A percentile compares a stretch with the other conserved stretches of the same genome.
These are phyloP conservation scores for Salpingoeca rosetta DNA, from an alignment of 78 protist genomes.

Conservation along the genomic window DNA sequence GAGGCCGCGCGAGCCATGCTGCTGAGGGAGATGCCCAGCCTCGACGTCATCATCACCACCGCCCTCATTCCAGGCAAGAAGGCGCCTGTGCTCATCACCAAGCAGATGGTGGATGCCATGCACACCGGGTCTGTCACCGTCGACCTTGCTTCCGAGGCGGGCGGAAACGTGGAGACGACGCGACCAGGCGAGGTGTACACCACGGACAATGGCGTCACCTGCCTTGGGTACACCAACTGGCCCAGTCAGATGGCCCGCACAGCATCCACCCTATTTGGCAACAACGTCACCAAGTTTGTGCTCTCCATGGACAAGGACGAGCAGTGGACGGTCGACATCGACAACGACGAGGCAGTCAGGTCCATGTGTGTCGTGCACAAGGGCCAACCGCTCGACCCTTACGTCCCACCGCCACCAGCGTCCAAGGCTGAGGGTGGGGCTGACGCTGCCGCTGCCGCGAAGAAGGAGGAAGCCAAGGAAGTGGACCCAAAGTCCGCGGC, in stretches of 20 bases:
- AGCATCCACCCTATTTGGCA: conserved; percentile 62
- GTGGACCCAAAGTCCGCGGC: background rate
- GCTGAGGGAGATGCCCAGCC: conserved; percentile 64
- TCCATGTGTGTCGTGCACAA: conserved; percentile 24
- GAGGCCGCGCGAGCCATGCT: conserved; percentile 86
- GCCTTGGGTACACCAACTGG: conserved; percentile 92
- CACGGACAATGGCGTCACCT: conserved; percentile 63
- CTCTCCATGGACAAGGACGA: conserved; percentile 38
- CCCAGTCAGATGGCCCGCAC: conserved; percentile 80
- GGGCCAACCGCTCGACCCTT: background rate
- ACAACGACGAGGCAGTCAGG: conserved; percentile 68
- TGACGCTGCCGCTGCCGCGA: background rate
- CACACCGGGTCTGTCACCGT: conserved; percentile 88
- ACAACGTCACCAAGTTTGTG: conserved; percentile 70
- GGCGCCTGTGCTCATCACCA: conserved; percentile 78
- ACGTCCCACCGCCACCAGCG: background rate
- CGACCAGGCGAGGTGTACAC: conserved; percentile 40
- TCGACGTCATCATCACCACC: conserved; percentile 96
- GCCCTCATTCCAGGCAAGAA: conserved; percentile 91
- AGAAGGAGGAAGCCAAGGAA: background rate
- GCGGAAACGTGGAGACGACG: conserved; percentile 88
- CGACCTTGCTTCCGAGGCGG: conserved; percentile 94
- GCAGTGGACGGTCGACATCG: conserved; percentile 49
- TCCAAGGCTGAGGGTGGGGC: background rate
- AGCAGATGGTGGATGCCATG: conserved; percentile 59